Evolutionary conservation across 2,329 filamentous ascomycete species (phyloP), one percentile per base, ranked within the genome.

Genomic region (Diaporthe australafricana): DNA sequence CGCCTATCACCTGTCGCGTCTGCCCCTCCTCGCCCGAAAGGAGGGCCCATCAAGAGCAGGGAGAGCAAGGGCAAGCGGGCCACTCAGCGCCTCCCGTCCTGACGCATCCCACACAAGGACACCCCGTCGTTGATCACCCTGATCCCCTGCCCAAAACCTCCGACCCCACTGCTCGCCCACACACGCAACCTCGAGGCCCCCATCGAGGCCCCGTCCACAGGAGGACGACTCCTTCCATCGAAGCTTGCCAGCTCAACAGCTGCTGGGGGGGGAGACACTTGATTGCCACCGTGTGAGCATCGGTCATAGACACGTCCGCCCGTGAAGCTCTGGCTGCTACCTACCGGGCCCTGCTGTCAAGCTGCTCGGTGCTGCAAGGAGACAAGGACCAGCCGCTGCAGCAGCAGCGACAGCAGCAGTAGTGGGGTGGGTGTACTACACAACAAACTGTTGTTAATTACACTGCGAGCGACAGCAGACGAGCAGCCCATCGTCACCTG

Each of bases 111-210:
- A 35, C 57, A 48, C 57, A 63, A 63, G 57, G 57, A 48, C 60
- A 35, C 60, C 60, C 60, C 42, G 50, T 48, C 42, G 60, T 65
- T 65, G 60, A 65, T 65, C 42, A 38, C 60, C 60, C 60, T 65
- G 60, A 50, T 50, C 60, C 60, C 60, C 32, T 65, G 60, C 42
- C 45, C 60, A 65, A 65, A 50, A 65, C 60, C 60, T 50, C 60
- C 45, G 60, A 65, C 60, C 60, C 60, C 60, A 65, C 42, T 63
- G 57, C 57, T 35, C 40, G 25, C 57, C 40, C 57, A 38, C 57
- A 63, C 20, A 48, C 57, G 25, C 57, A 63, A 47, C 57, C 32
- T 60, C 42, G 25, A 47, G 35, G 3, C 55, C 55, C 55, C 55
- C 35, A 35, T 42, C 55, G 32, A 57, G 5, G 55, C 16, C 47